Evolutionary conservation across 495 filamentous ascomycete species (phyloP), one percentile per base, ranked within the genome.

Genomic region (Tuber melanosporum): DNA sequence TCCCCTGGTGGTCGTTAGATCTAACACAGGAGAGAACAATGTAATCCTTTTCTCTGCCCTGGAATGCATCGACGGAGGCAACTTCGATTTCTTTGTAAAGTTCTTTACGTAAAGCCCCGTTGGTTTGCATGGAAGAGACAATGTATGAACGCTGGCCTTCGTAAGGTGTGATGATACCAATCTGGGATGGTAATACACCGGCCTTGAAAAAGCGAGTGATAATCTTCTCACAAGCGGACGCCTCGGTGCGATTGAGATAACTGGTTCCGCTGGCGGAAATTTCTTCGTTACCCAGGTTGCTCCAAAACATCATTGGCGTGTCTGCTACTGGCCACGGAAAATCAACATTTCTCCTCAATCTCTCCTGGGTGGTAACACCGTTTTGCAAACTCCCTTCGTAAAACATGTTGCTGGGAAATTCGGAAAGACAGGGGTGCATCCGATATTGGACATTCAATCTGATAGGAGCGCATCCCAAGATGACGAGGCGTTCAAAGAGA

Each of bases 301-400:
- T 96, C 95, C 95, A 99, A 87, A 99, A 99, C 95, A 98, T 98
- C 95, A 99, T 99, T 14, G 95, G 95, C 76, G 90, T 91, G 80
- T 98, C 96, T 71, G 87, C 89, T 66, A 97, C 94, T 19, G 95
- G 95, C 95, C 95, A 99, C 4, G 95, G 95, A 85, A 99, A 99
- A 83, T 99, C 95, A 41, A 99, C 94, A 83, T 99, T 95, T 74
- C 91, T 92, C 73, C 94, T 92, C 74, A 98, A 88, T 76, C 95
- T 90, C 83, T 97, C 92, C 69, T 91, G 90, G 81, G 91, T 92
- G 1, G 96, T 97, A 70, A 99, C 93, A 83, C 95, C 95, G 80
- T 99, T 99, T 85, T 99, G 95, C 74, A 99, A 87, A 71, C 93
- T 95, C 20, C 95, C 95, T 81, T 98, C 96, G 85, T 99, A 99